phyloP scores from a whole-genome alignment of 192 early-diverging fungal species.

The Backusella tuberculispora region DNA sequence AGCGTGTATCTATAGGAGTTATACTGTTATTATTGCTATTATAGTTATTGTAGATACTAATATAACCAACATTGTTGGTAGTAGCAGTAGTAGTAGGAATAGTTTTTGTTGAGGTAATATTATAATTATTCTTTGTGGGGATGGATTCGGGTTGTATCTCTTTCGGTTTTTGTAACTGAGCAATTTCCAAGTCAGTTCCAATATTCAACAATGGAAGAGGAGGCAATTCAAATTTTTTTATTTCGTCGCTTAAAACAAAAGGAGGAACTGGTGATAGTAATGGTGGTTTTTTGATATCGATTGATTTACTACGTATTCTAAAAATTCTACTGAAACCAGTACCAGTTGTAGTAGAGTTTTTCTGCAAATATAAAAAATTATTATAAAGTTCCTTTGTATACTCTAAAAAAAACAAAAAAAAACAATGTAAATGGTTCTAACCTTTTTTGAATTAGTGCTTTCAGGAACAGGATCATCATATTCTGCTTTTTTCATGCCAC shows the following conservation, averaged over 20 bases:
- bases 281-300: neutral
- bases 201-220: constrained; percentile 5
- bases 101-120: too few relatives aligned
- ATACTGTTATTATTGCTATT: neutral
- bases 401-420: too few relatives aligned
- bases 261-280: neutral
- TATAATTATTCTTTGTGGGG: neutral
- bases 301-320: neutral
- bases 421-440: neutral
- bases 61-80: neutral
- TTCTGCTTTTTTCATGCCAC: neutral
- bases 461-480: neutral
- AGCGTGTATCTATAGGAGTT: neutral
- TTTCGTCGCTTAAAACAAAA: neutral
- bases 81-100: neutral
- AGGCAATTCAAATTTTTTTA: neutral
- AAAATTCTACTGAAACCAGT: neutral
- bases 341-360: neutral
- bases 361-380: neutral
- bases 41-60: neutral
- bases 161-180: constrained; percentile 5
- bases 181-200: constrained; percentile 5
- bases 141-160: neutral
- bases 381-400: neutral
- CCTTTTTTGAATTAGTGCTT: neutral